Evolutionary conservation across 176 grass and related monocot species (phyloP), one percentile per base, ranked within the genome.

Genomic region (Raddia guianensis): DNA sequence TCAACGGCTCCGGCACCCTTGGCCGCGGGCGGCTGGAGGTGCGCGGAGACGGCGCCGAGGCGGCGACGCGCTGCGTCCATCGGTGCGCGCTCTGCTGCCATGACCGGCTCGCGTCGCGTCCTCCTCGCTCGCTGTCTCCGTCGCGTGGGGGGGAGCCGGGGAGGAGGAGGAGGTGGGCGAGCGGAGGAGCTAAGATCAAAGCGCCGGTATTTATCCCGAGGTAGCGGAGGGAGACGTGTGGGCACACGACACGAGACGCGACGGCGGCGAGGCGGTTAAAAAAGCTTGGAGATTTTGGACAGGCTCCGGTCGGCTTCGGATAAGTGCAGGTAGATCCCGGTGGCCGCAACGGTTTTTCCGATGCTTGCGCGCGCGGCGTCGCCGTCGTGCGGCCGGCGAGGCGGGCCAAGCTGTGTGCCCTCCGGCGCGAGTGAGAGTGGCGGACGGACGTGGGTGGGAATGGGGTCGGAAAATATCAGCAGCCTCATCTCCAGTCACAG

Each of bases 31-130:
- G 87, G 79, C 62, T 2, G 9, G 51, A 97, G 74, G 79, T 97
- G 94, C 27, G 82, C 75, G 55, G 89, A 77, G 52, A 97, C 85
- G 49, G 89, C 84, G 65, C 82, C 70, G 64, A 93, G 87, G 10
- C 94, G 91, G 48, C 91, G 94, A 74, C 52, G 68, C 34, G 86
- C 84, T 35, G 84, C 86, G 42, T 84, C 87, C 93, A 90, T 90
- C 77, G 76, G 53, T 54, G 81, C 33, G 18, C 54, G 42, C 76
- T 83, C 42, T 40, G 40, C 74, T 37, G 50, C 21, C 68, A 63
- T 86, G 21, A 12, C 69, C 6, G 10, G 10, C n/a, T 27, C 27
- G 27, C 27, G 27, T 32, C 42, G 43, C 33, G 33, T 15, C 32
- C 52, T 51, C 46, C 46, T 42, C 32, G 52, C 46, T 42, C 32